These are phyloP conservation scores for Cryptococcus sp. DNA, from an alignment of 1,284 basidiomycete genomes.

Conservation along the genomic window DNA sequence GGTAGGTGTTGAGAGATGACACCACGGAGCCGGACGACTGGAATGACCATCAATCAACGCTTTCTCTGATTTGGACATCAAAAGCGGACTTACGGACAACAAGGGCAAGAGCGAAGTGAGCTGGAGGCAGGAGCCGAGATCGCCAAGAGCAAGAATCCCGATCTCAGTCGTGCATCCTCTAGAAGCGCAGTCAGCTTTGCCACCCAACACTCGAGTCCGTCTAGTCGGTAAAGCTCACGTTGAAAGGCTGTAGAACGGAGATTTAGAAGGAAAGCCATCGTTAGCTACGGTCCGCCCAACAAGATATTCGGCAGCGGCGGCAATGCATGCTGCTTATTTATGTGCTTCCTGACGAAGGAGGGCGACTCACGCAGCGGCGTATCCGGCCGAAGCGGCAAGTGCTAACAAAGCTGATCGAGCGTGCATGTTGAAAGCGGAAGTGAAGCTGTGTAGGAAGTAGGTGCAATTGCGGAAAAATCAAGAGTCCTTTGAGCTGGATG, in stretches of 20 bases:
- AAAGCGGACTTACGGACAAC: constrained; percentile 21
- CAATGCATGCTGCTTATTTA: too few species aligned
- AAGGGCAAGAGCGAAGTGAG: constrained; percentile 36
- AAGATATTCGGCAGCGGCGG: not conserved
- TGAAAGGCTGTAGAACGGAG: constrained; percentile 14
- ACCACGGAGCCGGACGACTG: constrained; percentile 32
- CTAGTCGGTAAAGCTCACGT: constrained; percentile 6
- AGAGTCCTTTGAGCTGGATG: too few species aligned
- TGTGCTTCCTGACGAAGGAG: too few species aligned
- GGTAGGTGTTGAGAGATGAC: constrained; percentile 38
- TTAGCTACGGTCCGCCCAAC: not conserved
- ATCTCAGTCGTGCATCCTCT: constrained; percentile 37
- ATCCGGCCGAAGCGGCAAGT: constrained; percentile 17
- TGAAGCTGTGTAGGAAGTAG: too few species aligned
- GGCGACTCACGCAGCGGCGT: constrained; percentile 22
- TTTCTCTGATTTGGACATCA: not conserved
- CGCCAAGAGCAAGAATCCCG: constrained; percentile 31
- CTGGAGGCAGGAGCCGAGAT: constrained; percentile 39
- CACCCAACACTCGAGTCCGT: not conserved
- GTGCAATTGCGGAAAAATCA: too few species aligned
- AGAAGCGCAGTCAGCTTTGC: not conserved
- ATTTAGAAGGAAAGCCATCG: not conserved
- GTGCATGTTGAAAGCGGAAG: constrained; percentile 7
- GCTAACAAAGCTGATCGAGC: constrained; percentile 15
- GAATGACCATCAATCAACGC: not conserved